Evolutionary conservation across 345 rosid species (phyloP), one percentile per base, ranked within the genome.

Genomic region (Citrus maxima): DNA sequence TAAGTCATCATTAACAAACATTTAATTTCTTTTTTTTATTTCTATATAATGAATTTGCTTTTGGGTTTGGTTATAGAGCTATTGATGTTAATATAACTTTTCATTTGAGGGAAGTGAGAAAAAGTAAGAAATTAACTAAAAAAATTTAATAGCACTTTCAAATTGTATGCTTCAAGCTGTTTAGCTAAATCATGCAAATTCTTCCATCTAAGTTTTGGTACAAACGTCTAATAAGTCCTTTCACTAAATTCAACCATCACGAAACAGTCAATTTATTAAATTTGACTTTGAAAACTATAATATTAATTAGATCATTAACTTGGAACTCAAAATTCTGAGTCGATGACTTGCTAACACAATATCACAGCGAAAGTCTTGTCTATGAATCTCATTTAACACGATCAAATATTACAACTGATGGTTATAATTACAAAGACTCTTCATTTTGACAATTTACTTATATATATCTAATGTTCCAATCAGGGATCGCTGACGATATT

Each of bases 1-100:
- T 16, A 75, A 63, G 40, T 75, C 62, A 75, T 75, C 78, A 64
- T 75, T 49, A 22, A 24, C 34, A 6, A 22, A 30, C 6, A n/a
- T 65, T 22, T 65, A 46, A 38, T 38, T 38, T 38, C 2, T 7
- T 38, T 60, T 46, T 42, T 35, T 66, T 37, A 0, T 34, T 37
- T 22, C 7, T 18, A 22, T 37, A 21, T 24, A 69, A 69, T 6
- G 56, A 69, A 68, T 68, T 68, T 40, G 42, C 30, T 14, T 40
- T 67, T 34, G 22, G 40, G 8, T 40, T 67, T 40, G 72, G 54
- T 67, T n/a, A 67, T 14, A 8, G 32, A 24, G 27, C 19, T 38
- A 22, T 22, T 24, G 35, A 63, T 63, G 8, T 63, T 63, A 63
- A 10, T n/a, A 24, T 6, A 30, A 30, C 46, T 66, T 24, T 19